Evolutionary conservation across 139 green algal species (phyloP).

Genomic region (Micractinium sp.): DNA sequence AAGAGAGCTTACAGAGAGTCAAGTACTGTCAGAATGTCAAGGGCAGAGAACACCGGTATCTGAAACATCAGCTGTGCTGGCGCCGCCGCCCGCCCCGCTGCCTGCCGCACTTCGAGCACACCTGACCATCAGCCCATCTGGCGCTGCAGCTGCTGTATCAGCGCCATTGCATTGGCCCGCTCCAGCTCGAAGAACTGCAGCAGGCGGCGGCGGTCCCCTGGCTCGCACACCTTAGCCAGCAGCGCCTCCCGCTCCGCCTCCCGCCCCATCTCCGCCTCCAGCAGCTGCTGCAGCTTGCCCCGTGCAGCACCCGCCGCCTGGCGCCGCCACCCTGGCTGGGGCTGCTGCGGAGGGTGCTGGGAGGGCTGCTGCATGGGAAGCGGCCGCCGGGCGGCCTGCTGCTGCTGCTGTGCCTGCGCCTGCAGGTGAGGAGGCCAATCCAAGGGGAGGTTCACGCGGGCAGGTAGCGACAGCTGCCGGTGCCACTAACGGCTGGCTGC

Average conservation of each 20-base stretch:
- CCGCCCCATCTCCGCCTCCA: conserved; percentile 11
- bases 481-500: too few species aligned
- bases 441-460: too few species aligned
- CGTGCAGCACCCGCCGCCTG: not conserved
- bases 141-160: conserved; percentile 21
- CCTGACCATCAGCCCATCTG: not conserved
- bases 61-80: too few species aligned
- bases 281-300: conserved; percentile 5
- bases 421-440: too few species aligned
- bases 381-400: not conserved
- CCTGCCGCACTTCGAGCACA: too few species aligned
- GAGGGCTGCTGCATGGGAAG: too few species aligned
- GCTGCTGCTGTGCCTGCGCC: not conserved
- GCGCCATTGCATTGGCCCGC: not conserved
- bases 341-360: not conserved
- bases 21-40: too few species aligned
- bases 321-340: not conserved
- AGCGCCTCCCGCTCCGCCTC: conserved; percentile 17
- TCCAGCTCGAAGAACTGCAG: conserved; percentile 17
- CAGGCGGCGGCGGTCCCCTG: not conserved
- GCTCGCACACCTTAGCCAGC: not conserved
- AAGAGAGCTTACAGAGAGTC: too few species aligned
- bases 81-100: too few species aligned
- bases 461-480: too few species aligned
- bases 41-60: too few species aligned